Base-by-base conservation (phyloP, 2,329 filamentous ascomycete species). In the Aspergillus latus region DNA sequence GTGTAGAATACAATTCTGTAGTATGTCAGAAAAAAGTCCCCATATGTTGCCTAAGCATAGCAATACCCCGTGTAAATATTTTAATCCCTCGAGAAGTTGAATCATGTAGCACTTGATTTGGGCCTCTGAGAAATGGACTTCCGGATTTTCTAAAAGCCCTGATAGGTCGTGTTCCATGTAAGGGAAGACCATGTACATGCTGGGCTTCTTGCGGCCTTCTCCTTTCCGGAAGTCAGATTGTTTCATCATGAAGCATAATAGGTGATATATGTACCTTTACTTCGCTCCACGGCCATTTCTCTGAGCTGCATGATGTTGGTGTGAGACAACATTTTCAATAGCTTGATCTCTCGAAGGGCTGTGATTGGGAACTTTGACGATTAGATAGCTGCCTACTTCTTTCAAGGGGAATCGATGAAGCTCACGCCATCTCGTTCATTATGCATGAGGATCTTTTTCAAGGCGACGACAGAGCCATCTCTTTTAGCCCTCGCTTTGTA, bases 121-220 rank as follows among this genome's bases (percentile, higher is more conserved):
- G 4, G 90, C 83, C 68, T 92, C 88, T 48, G 88, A 89, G 68
- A 99, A 93, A 40, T 84, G 84, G 39, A 99, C 92, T 5, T 88
- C 86, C 8, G 93, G 93, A 67, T 99, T 99, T 73, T 97, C 94
- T 66, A 99, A 86, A 30, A 99, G 84, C 45, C 94, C 94, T 7
- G 93, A 96, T n/a, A 99, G 83, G 75, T 99, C 94, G 76, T 99
- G 94, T 66, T 97, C 92, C 92, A 97, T 97, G 74, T 99, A 99
- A 6, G 93, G 94, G 44, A 88, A 97, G 50, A 96, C 93, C 94
- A 99, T 99, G 76, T 97, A 97, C 81, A 99, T 92, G 65, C 92
- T 92, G 68, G 73, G 81, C 76, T 78, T 83, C 74, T 90, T 92
- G 64, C 88, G 84, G 74, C 90, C 90, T 70, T 93, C 89, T 65